phyloP scores from a whole-genome alignment of 495 filamentous ascomycete species.

The Ascobolus immersus region DNA sequence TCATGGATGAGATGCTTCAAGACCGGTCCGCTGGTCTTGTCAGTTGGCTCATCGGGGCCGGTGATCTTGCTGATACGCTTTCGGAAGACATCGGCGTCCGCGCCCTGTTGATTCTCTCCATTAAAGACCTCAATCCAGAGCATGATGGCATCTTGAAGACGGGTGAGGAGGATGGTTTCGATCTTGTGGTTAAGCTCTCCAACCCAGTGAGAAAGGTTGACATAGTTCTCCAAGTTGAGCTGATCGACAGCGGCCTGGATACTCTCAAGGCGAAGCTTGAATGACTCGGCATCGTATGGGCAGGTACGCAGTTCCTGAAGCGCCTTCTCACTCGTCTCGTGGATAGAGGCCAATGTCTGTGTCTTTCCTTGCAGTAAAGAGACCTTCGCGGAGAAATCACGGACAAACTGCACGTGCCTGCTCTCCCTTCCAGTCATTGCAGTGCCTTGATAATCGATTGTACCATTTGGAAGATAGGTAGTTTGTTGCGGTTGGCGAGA shows the following conservation, averaged over 20 bases:
- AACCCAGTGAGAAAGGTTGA: slow-evolving; percentile 77
- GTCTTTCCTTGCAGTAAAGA: slow-evolving; percentile 73
- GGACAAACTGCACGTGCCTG: slow-evolving; percentile 85
- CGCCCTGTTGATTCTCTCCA: slow-evolving; percentile 24
- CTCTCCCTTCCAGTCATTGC: slow-evolving; percentile 41
- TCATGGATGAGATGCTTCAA: slow-evolving; percentile 58
- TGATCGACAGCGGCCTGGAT: slow-evolving; percentile 84
- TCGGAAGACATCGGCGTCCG: slow-evolving; percentile 19
- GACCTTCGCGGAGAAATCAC: slow-evolving; percentile 66
- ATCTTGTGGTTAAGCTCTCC: slow-evolving; percentile 60
- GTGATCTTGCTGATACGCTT: slow-evolving; percentile 22
- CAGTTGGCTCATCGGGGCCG: slow-evolving; percentile 18
- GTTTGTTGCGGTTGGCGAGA: slow-evolving; percentile 47
- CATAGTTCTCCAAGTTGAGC: slow-evolving; percentile 80
- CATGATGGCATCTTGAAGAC: slow-evolving; percentile 54
- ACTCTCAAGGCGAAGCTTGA: slow-evolving; percentile 51
- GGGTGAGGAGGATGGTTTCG: slow-evolving; percentile 43
- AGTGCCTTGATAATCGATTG: slow-evolving; percentile 30
- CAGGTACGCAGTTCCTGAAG: slow-evolving; percentile 63
- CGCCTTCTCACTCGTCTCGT: slow-evolving; percentile 59
- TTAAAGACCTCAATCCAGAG: slow-evolving; percentile 69
- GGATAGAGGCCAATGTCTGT: slow-evolving; percentile 44
- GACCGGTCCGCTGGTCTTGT: slow-evolving; percentile 25
- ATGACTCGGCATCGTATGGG: slow-evolving; percentile 46
- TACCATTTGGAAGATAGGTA: slow-evolving; percentile 30